A percentile compares a stretch with the other conserved stretches of the same genome.
Evolutionary conservation across 805 yeast genomes (phyloP).

Genomic region (Suhomyces kilbournensis): DNA sequence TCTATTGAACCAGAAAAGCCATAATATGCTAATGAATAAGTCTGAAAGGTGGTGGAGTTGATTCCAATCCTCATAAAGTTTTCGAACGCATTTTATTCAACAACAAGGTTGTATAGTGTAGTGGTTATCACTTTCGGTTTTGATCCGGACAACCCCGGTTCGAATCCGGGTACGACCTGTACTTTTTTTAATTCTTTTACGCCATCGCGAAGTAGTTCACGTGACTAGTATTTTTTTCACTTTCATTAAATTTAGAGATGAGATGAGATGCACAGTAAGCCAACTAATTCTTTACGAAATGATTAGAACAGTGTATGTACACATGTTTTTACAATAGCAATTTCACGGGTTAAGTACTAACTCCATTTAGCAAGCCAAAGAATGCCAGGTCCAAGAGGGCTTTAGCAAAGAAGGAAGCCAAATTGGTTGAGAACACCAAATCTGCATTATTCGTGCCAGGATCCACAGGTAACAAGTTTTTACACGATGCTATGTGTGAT

Average conservation of each 20-base stretch:
- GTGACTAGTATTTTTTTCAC: slow-evolving; percentile 1
- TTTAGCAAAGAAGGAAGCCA: slow-evolving; percentile 81
- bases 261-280: slow-evolving; percentile 2
- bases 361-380: slow-evolving; percentile 64
- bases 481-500: slow-evolving; percentile 89
- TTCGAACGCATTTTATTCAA: neutral
- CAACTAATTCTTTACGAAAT: slow-evolving; percentile 11
- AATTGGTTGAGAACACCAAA: slow-evolving; percentile 84
- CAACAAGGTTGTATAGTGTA: slow-evolving; percentile 56
- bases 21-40: too few species aligned
- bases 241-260: neutral
- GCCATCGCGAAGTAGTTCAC: neutral
- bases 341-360: slow-evolving; percentile 11
- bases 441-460: slow-evolving; percentile 92
- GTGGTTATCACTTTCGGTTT: slow-evolving; percentile 81
- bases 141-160: slow-evolving; percentile 83
- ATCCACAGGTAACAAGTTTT: slow-evolving; percentile 66
- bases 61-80: neutral
- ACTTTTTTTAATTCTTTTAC: neutral
- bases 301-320: slow-evolving; percentile 39
- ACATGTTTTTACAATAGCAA: neutral
- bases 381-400: slow-evolving; percentile 96
- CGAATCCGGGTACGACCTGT: slow-evolving; percentile 81
- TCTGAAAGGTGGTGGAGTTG: too few species aligned
- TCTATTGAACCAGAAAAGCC: too few species aligned